A percentile compares a stretch with the other conserved stretches of the same genome.
Conservation (phyloP, 2,329 filamentous ascomycete species). For the Colletotrichum kahawae region DNA sequence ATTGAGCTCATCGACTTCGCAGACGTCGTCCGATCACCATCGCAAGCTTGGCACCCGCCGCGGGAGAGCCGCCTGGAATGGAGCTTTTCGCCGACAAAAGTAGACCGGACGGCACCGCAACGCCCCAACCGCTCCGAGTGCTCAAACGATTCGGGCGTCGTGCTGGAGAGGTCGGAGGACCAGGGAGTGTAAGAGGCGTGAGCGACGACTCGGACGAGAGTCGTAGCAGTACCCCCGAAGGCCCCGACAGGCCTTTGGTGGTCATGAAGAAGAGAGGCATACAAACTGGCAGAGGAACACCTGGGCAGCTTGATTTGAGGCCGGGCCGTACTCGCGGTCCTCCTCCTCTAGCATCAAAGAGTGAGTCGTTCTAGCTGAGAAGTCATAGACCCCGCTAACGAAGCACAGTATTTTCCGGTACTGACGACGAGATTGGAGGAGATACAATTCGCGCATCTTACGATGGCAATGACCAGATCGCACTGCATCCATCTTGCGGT, state of each 20-base stretch:
- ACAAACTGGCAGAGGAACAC: not conserved
- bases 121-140: constrained; percentile 55
- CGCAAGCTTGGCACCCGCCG: constrained; percentile 38
- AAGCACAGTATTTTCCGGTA: not conserved
- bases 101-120: constrained; percentile 24
- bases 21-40: not conserved
- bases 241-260: constrained; percentile 31
- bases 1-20: not conserved
- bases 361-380: not conserved
- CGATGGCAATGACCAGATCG: not conserved
- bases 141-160: constrained; percentile 42
- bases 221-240: constrained; percentile 29
- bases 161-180: not conserved
- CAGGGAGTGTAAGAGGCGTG: constrained; percentile 22
- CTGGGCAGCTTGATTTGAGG: not conserved
- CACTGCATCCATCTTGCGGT: not conserved
- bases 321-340: not conserved
- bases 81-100: constrained; percentile 33
- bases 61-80: constrained; percentile 30
- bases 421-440: not conserved
- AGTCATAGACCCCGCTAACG: not conserved
- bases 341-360: not conserved
- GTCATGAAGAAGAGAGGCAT: constrained; percentile 39
- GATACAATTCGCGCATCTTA: not conserved
- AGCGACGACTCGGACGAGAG: constrained; percentile 31